These are phyloP conservation scores for Acaromyces ingoldii DNA, from an alignment of 1,284 basidiomycete species.

Conservation along the genomic window DNA sequence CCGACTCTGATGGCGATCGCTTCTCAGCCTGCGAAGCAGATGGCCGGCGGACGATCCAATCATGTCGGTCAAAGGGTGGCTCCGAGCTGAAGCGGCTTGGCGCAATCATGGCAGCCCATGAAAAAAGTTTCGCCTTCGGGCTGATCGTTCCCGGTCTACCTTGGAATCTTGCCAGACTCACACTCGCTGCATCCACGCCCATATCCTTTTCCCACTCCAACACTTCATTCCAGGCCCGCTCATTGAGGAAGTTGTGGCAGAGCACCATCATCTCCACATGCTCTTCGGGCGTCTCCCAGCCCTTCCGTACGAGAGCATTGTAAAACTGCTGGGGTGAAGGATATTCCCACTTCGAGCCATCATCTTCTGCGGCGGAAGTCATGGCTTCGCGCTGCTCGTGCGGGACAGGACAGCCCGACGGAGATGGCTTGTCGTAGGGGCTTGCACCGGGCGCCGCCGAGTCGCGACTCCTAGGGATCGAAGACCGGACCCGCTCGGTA, in stretches of 20 bases:
- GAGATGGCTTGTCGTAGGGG: conserved; percentile 39
- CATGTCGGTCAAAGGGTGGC: conserved; percentile 96
- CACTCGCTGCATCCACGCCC: conserved; percentile 37
- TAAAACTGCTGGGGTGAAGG: conserved; percentile 98
- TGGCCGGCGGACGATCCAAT: conserved; percentile 81
- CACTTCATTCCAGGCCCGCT: conserved; percentile 92
- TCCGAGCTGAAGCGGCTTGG: conserved; percentile 83
- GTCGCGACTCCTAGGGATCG: conserved; percentile 71
- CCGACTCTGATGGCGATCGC: no score
- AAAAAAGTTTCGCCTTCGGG: conserved; percentile 76
- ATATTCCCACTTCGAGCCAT: conserved; percentile 75
- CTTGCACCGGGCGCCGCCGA: conserved; percentile 41
- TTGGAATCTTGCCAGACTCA: conserved; percentile 74
- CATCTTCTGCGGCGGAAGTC: conserved; percentile 46
- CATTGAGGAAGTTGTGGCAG: conserved; percentile 97
- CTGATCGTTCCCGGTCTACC: conserved; percentile 78
- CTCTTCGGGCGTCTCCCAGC: conserved; percentile 96
- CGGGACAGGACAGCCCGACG: conserved; percentile 19
- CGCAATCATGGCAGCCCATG: conserved; percentile 78
- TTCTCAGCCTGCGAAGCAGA: conserved; percentile 15
- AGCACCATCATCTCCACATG: conserved; percentile 95
- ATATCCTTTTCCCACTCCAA: conserved; percentile 79
- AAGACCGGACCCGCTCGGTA: conserved; percentile 69
- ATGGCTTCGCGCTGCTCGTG: conserved; percentile 15
- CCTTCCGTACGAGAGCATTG: conserved; percentile 92